Conservation (phyloP, 495 filamentous ascomycete genomes). For the Daldinia vernicosa region DNA sequence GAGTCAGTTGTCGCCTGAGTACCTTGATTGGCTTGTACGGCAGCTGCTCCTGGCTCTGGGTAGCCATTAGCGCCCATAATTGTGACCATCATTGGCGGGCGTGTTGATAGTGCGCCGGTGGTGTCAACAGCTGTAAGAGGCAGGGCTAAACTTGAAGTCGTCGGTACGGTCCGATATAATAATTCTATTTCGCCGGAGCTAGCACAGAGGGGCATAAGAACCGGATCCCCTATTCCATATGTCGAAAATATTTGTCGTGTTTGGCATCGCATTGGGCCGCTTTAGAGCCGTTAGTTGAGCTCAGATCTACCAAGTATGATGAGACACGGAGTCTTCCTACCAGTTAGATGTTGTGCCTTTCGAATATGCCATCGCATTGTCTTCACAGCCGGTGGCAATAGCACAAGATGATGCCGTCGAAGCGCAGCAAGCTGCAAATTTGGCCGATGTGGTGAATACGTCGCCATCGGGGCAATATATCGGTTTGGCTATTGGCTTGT, state of each 20-base stretch:
- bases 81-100: not conserved
- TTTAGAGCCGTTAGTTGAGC: slow-evolving; percentile 6
- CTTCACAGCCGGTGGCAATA: slow-evolving; percentile 25
- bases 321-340: slow-evolving; percentile 5
- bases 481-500: slow-evolving; percentile 9
- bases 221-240: not conserved
- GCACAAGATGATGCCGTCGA: slow-evolving; percentile 16
- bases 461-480: slow-evolving; percentile 25
- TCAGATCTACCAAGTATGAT: not conserved
- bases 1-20: not conserved
- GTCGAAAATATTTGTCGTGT: slow-evolving; percentile 21
- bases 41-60: not conserved
- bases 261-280: slow-evolving; percentile 27
- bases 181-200: slow-evolving; percentile 6
- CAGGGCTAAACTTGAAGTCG: slow-evolving; percentile 20
- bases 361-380: slow-evolving; percentile 26
- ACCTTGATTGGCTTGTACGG: not conserved
- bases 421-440: slow-evolving; percentile 29
- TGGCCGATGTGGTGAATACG: slow-evolving; percentile 21
- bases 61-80: not conserved
- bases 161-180: slow-evolving; percentile 25
- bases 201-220: slow-evolving; percentile 17
- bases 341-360: slow-evolving; percentile 21
- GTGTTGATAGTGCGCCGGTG: not conserved
- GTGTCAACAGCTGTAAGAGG: slow-evolving; percentile 16